Evolutionary conservation across 176 grass and related monocot species (phyloP), one percentile per base, ranked within the genome.

Genomic region (Zizania latifolia): DNA sequence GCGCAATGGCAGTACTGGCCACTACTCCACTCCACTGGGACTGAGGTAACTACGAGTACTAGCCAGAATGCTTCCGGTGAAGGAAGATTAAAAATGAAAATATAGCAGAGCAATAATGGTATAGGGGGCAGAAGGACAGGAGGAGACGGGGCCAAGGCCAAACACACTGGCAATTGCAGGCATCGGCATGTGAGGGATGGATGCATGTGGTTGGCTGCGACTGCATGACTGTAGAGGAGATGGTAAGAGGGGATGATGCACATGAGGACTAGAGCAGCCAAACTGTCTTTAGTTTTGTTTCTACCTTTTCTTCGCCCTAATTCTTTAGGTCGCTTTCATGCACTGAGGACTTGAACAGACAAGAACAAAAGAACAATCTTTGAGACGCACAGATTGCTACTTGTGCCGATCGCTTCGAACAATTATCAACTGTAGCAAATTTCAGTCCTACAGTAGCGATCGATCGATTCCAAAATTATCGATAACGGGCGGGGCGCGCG

Each of bases 241-340:
- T 16, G 56, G 74, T 46, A 36, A 76, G 54, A 55, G 8, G 38
- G 19, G 72, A 80, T 80, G 83, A 85, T 67, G 83, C 76, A 57
- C 62, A 29, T 74, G 83, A 74, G 76, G 58, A 74, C 58, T 30
- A 46, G 54, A 69, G 13, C 19, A 9, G 14, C 81, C 82, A 84
- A 84, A 78, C 36, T 65, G 66, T 72, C 43, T 23, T 27, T 23
- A 8, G 14, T 58, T 27, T 23, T 13, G 14, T 58, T 46, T 32
- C 45, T 65, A 10, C 44, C 0, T 46, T 67, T 77, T 77, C n/a
- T 17, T 4, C 4, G 28, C 60, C 72, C 35, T 46, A 26, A 67
- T 48, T 21, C 61, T 16, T 57, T 41, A 27, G 17, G 10, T 74
- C 50, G 8, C 40, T 30, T 63, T 34, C 9, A 4, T n/a, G 29